Evolutionary conservation across 768 basidiomycete species (phyloP), one percentile per base, ranked within the genome.

Genomic region (Neoboletus brunneissimus): DNA sequence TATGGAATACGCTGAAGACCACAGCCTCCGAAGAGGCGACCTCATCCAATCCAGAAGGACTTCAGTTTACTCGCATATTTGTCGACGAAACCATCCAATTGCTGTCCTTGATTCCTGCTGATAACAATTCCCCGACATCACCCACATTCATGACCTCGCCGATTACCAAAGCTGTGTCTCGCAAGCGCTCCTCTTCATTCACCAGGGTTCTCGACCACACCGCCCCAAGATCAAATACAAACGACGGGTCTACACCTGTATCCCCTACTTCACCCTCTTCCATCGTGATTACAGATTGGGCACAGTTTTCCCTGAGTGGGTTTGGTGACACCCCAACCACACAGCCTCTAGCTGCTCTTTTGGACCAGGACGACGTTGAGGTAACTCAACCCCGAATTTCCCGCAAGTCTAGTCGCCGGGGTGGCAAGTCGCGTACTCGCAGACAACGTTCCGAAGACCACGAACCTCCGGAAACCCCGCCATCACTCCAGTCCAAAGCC

Each of bases 281-380:
- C 4, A 54, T 71, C 22, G 57, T 66, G 29, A 27, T 70, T 48
- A 63, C 72, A 46, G 86, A 89, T 61, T 91, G 89, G 89, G 67
- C 77, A 6, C 81, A 85, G 38, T 91, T 91, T 69, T 84, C 88
- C 0, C 71, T 79, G 1, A 73, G 81, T 1, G 89, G 89, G 4
- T 91, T 87, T 68, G 78, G 77, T 32, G 71, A 72, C 1, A 75
- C 79, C 41, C 61, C 74, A 0, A 12, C 50, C 2, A 51, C 65
- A 5, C 72, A 61, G 18, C 70, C 75, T 7, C 78, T 91, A 5
- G 81, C 82, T 12, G 71, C 85, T 0, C 75, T 88, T 11, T 70
- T 83, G 35, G 83, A 86, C 51, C 79, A 74, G 48, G 87, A 88
- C 46, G 84, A 87, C 42, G 88, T 84, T 27, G 89, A 88, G 64